Percentiles rank a stretch among this genome's conserved stretches.
Evolutionary conservation across 2,329 filamentous ascomycete species (phyloP).

Genomic region (Aureobasidium vineae): DNA sequence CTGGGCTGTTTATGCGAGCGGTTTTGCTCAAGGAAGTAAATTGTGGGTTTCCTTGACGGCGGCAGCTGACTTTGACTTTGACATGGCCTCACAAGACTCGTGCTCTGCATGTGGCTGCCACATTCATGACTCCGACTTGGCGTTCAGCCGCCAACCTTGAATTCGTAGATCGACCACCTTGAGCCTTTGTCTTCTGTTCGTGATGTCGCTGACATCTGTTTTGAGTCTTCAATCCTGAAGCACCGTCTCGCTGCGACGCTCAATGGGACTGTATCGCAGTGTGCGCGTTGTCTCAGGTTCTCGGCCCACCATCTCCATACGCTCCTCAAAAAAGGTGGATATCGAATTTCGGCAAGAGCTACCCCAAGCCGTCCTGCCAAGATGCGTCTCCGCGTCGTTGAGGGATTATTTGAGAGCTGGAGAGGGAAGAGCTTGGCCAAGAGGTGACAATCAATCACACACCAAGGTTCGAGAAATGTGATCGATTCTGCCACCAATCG

Average conservation of each 20-base stretch:
- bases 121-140: conserved; percentile 16
- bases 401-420: neutral
- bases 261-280: neutral
- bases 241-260: neutral
- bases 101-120: conserved; percentile 14
- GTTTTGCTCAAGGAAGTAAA: neutral
- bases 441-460: neutral
- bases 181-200: neutral
- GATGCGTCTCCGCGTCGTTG: conserved; percentile 4
- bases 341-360: conserved; percentile 19
- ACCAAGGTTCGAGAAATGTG: neutral
- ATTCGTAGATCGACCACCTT: neutral
- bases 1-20: conserved; percentile 1
- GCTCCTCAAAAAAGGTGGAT: conserved; percentile 18
- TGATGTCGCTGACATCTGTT: neutral
- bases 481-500: neutral
- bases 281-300: neutral
- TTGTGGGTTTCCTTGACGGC: neutral
- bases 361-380: conserved; percentile 1
- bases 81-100: conserved; percentile 4
- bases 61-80: conserved; percentile 4
- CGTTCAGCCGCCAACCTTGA: neutral
- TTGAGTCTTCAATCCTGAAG: neutral
- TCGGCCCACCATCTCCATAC: conserved; percentile 6
- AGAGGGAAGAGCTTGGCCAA: neutral